Evolutionary conservation across 768 basidiomycete genomes (phyloP), one percentile per base, ranked within the genome.

Genomic region (Suillus clintonianus): DNA sequence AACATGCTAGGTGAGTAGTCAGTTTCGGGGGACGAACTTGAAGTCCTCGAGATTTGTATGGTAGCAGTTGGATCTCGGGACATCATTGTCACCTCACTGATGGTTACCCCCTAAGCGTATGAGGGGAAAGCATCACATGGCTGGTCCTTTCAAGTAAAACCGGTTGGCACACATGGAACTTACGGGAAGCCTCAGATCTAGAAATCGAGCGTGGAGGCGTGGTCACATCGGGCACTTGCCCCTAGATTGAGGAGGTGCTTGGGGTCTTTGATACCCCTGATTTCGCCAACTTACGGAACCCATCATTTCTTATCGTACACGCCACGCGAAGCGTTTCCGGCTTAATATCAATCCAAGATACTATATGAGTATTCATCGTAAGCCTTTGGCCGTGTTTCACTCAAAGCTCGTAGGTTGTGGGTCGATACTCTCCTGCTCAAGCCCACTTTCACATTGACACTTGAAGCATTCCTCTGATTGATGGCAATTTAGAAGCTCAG

Each of bases 1-100:
- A 41, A 41, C 41, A 58, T 60, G 55, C 62, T 62, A 41, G 65
- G 43, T 36, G 67, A 63, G 36, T 36, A 19, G 30, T 48, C 3
- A 22, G 64, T 62, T 3, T 36, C 17, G 11, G 36, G 9, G 6
- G 62, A 48, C 5, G 47, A 64, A 45, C 43, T 19, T 41, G 63
- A 27, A 39, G 37, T 17, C 14, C 36, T 56, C 17, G 36, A 56
- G 8, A 37, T 37, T 24, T 37, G 54, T 37, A 19, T 9, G 17
- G 13, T 22, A 9, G 10, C 15, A 36, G 10, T 24, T 10, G 3
- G 24, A 37, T 24, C 22, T 5, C 37, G n/a, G 54, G 15, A 15
- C 22, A 19, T 17, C 24, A 39, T 24, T 22, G 4, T 39, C 24
- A 11, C 24, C 17, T 19, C 15, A 6, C 10, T 39, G 19, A 14